A percentile compares a stretch with the other conserved stretches of the same genome.
These are phyloP conservation scores for Musa itinerans DNA, from an alignment of 176 grass and related monocot genomes.

Conservation along the genomic window DNA sequence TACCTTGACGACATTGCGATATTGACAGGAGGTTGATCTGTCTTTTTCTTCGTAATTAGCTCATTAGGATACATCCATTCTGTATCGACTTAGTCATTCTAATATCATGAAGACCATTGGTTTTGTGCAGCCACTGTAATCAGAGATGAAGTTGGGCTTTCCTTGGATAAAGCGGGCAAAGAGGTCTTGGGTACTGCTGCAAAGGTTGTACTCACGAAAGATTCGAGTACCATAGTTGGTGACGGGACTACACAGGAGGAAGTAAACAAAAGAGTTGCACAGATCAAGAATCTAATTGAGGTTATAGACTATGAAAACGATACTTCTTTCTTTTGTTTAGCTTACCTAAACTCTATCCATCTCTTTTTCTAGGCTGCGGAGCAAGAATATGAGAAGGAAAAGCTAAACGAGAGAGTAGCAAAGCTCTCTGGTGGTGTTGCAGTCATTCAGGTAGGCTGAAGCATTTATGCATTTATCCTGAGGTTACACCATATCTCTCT, in stretches of 20 bases:
- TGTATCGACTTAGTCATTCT: neutral
- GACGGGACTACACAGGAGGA: slow-evolving; percentile 90
- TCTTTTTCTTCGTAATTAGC: neutral
- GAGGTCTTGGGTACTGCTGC: slow-evolving; percentile 76
- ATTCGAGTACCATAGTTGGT: slow-evolving; percentile 88
- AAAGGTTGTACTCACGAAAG: slow-evolving; percentile 83
- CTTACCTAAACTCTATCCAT: neutral
- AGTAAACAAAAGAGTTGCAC: slow-evolving; percentile 79
- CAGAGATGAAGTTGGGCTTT: slow-evolving; percentile 87
- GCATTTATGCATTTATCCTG: neutral
- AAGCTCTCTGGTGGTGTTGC: slow-evolving; percentile 98
- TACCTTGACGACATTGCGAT: slow-evolving; percentile 98
- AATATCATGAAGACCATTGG: neutral
- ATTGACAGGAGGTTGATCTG: slow-evolving; percentile 58
- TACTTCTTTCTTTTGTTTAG: neutral
- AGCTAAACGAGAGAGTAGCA: slow-evolving; percentile 93
- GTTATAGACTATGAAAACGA: slow-evolving; percentile 17
- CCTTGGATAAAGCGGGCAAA: slow-evolving; percentile 81
- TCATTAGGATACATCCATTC: neutral
- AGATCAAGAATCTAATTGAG: slow-evolving; percentile 93
- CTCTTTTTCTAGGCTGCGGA: slow-evolving; percentile 44
- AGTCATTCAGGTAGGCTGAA: slow-evolving; percentile 77
- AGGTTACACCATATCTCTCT: neutral
- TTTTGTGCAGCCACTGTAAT: slow-evolving; percentile 67
- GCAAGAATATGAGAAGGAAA: slow-evolving; percentile 99